These are phyloP conservation scores for Calonectria pteridis DNA, from an alignment of 2,329 filamentous ascomycete species.

Conservation along the genomic window DNA sequence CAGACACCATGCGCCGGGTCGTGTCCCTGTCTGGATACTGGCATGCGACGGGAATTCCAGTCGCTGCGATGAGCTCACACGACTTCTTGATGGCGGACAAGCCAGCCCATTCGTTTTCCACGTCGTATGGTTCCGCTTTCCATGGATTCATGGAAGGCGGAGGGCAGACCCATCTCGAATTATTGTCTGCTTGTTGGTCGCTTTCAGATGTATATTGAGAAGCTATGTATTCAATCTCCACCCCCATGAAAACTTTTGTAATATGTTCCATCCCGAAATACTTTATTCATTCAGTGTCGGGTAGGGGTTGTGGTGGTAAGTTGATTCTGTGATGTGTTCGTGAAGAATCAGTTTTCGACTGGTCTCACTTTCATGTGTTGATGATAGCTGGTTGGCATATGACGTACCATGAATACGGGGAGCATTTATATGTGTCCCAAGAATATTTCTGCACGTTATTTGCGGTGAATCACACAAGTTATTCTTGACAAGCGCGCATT, in stretches of 20 bases:
- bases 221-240: conserved; percentile 47
- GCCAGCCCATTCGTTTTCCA: neutral
- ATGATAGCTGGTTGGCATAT: neutral
- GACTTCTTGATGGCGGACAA: conserved; percentile 31
- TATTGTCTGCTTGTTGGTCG: conserved; percentile 11
- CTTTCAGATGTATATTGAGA: conserved; percentile 27
- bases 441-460: neutral
- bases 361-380: neutral
- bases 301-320: too few species aligned
- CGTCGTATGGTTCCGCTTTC: neutral
- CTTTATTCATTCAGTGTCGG: neutral
- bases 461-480: neutral
- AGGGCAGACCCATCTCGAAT: conserved; percentile 31
- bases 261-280: neutral
- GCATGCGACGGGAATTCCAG: conserved; percentile 38
- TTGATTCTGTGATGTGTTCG: neutral
- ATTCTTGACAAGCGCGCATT: neutral
- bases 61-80: conserved; percentile 36
- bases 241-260: conserved; percentile 31
- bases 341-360: neutral
- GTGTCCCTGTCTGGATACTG: conserved; percentile 1
- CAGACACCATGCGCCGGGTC: conserved; percentile 16
- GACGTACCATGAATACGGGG: neutral
- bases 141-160: conserved; percentile 13
- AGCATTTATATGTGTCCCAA: neutral